These are phyloP conservation scores for Phoma sp. DNA, from an alignment of 2,329 filamentous ascomycete genomes.

Conservation along the genomic window DNA sequence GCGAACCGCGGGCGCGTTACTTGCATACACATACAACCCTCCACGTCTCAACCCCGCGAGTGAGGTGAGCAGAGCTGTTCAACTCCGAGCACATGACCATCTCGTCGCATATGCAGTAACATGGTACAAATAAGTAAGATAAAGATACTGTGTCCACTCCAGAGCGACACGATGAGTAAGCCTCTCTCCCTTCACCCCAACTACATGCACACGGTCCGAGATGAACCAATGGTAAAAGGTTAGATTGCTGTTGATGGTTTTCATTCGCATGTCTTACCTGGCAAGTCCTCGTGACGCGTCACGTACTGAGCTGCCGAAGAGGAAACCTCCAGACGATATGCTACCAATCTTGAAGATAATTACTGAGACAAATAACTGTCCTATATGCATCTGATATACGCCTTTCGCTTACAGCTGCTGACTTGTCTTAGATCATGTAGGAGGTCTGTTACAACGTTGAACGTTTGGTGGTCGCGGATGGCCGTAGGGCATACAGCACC, in stretches of 20 bases:
- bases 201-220: slow-evolving; percentile 11
- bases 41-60: not conserved
- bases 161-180: not conserved
- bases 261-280: slow-evolving; percentile 8
- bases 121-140: no score
- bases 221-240: slow-evolving; percentile 46
- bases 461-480: no score
- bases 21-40: not conserved
- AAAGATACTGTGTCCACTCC: no score
- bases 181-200: not conserved
- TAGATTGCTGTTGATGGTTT: slow-evolving; percentile 39
- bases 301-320: slow-evolving; percentile 6
- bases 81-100: no score
- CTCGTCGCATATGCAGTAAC: no score
- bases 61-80: no score
- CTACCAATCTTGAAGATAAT: slow-evolving; percentile 29
- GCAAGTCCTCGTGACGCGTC: not conserved
- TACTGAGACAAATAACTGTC: slow-evolving; percentile 18
- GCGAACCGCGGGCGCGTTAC: slow-evolving; percentile 14
- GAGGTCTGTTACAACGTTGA: no score
- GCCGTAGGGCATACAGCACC: no score
- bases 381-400: no score
- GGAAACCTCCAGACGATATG: slow-evolving; percentile 39
- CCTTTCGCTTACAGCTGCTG: no score
- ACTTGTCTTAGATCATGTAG: no score